Evolutionary conservation across 441 rosid species (phyloP), one percentile per base, ranked within the genome.

Genomic region (Erysimum cheiri): DNA sequence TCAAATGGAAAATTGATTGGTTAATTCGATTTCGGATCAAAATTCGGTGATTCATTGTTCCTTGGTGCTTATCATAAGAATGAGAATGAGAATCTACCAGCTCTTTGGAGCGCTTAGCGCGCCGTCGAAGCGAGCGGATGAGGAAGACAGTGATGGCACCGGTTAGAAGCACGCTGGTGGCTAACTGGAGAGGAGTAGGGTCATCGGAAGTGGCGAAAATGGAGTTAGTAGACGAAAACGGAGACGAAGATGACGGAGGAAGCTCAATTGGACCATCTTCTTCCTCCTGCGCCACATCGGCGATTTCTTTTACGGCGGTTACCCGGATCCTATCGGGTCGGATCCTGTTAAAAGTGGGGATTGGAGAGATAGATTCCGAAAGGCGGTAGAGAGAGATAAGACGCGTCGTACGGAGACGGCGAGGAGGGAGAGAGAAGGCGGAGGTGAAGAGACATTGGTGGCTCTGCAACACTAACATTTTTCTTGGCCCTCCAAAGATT

Each of bases 121-220:
- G 91, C 68, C 96, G 96, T 44, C 97, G 87, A 54, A 93, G 26
- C 8, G 96, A 73, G 31, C 97, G 97, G 77, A 89, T 84, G 80
- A 93, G 96, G 82, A 91, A 93, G 73, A 93, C 70, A 13, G 85
- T 74, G 74, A 93, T 84, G 72, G 97, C 85, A 1, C 93, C 98
- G 12, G 95, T 89, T 61, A 93, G 95, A 64, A 93, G 85, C 55
- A 91, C 86, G 55, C 98, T 91, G 44, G 95, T 83, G 70, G 93
- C 84, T 8, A 90, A 79, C 44, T 91, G 97, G 64, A 91, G 74
- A 24, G 89, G 77, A 13, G 88, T 64, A 58, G 98, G 93, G 19
- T 88, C 89, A 63, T 93, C 93, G 15, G 85, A 53, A 57, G 93
- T 82, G 32, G 97, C 81, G 73, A 90, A 86, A 10, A 92, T 77